Conservation (phyloP, 2,329 filamentous ascomycete genomes). For the Cladosporium sp. region DNA sequence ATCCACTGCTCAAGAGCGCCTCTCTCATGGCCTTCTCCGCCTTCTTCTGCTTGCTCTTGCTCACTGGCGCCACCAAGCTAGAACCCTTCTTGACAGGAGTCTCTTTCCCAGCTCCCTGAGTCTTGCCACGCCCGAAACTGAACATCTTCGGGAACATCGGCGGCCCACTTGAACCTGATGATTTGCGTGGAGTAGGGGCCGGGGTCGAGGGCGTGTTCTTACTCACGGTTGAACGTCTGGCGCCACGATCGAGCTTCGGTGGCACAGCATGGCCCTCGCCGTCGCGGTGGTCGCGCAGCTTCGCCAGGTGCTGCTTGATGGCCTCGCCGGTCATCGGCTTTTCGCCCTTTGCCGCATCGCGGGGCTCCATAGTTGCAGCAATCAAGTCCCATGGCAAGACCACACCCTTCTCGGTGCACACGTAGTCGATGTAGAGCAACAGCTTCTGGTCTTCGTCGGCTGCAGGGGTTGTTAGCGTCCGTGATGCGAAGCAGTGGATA, state of each 20-base stretch:
- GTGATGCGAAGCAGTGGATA: background rate
- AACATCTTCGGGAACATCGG: background rate
- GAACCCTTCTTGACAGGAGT: background rate
- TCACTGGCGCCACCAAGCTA: constrained; percentile 7
- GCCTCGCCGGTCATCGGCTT: constrained; percentile 29
- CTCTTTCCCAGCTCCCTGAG: background rate
- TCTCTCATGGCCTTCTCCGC: background rate
- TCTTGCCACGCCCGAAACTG: background rate
- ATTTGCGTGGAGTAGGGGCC: background rate
- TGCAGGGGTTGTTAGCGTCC: constrained; percentile 23
- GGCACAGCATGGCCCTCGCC: constrained; percentile 27
- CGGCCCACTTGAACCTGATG: background rate
- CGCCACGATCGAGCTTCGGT: constrained; percentile 25
- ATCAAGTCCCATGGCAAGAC: constrained; percentile 31
- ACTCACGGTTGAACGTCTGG: constrained; percentile 1
- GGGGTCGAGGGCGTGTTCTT: background rate
- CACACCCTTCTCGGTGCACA: constrained; percentile 26
- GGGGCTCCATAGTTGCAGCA: constrained; percentile 24
- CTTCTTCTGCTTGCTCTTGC: constrained; percentile 16
- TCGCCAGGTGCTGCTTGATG: constrained; percentile 34
- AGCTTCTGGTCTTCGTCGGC: constrained; percentile 33
- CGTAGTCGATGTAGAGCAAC: constrained; percentile 30
- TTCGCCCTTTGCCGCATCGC: constrained; percentile 5
- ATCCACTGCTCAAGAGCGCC: background rate
- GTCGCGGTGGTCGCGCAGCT: constrained; percentile 30